Evolutionary conservation across 2,329 filamentous ascomycete genomes (phyloP).

Genomic region (Lecanosticta acicola): DNA sequence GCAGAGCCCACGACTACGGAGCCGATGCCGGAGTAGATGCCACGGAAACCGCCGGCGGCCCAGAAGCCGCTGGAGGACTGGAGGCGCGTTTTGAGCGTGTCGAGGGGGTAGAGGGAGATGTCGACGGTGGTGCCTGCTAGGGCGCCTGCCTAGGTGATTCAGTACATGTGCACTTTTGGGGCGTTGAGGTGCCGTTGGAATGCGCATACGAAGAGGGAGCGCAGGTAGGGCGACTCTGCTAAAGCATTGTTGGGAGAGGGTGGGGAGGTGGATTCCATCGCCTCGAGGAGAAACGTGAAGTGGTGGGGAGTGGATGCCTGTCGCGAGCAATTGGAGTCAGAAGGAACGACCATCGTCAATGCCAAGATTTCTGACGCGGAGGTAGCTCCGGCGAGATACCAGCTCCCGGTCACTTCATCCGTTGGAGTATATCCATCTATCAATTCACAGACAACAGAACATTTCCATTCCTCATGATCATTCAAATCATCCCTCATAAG

Average conservation of each 20-base stretch:
- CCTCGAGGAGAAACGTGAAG: too few species aligned
- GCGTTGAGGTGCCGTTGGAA: constrained; percentile 8
- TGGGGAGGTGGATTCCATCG: too few species aligned
- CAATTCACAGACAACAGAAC: too few species aligned
- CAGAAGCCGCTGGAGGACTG: constrained; percentile 76
- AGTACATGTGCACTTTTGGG: constrained; percentile 5
- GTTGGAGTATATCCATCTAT: too few species aligned
- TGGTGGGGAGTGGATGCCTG: too few species aligned
- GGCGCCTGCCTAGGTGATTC: constrained; percentile 62
- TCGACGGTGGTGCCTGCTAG: constrained; percentile 94
- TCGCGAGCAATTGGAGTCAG: too few species aligned
- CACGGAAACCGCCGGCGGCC: constrained; percentile 77
- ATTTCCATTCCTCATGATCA: neutral
- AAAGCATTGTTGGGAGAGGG: constrained; percentile 3
- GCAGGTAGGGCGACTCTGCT: constrained; percentile 44
- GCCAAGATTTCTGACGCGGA: too few species aligned
- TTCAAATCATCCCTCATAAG: constrained; percentile 27
- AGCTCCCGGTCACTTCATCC: too few species aligned
- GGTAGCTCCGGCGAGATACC: too few species aligned
- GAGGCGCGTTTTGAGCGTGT: constrained; percentile 96
- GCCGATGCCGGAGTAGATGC: constrained; percentile 89
- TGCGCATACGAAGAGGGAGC: constrained; percentile 45
- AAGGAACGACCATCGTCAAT: too few species aligned
- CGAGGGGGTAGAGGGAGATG: constrained; percentile 92
- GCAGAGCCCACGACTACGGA: constrained; percentile 85